Base-by-base conservation (phyloP, 2,329 filamentous ascomycete species). In the Diaporthe sp. region DNA sequence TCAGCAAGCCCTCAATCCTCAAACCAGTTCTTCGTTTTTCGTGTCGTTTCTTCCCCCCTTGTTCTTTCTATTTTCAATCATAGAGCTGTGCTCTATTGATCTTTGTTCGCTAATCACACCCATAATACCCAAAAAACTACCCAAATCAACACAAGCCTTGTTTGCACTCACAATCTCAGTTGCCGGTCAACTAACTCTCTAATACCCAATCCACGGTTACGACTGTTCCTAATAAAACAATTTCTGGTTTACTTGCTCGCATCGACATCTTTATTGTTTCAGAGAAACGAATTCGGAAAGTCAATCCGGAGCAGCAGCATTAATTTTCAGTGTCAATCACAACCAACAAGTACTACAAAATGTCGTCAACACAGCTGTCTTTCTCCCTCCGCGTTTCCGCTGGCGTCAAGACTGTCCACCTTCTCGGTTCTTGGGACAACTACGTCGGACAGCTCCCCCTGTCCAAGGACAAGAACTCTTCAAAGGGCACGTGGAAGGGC, bases 371-470 rank as follows among this genome's bases (percentile, higher is more conserved):
- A 87, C 96, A 98, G 88, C 93, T 98, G 81, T 96, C 95, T 84
- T 98, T 98, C 89, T 93, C 94, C 86, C 94, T 98, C 86, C 95
- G 96, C 89, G 97, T 97, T 85, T 98, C 96, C 83, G 92, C 95
- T 84, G 95, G 95, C 88, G 95, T 97, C 91, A 98, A 98, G 92
- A 96, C 96, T 83, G 96, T 98, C 84, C 96, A 98, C 85, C 91
- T 99, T 80, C 94, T 98, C 87, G 96, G 96, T 82, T 98, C 96
- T 80, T 99, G 96, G 96, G 97, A 99, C 89, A 94, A 94, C 90
- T 99, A 99, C 91, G 89, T 91, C 80, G 95, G 95, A 80, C 96
- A 98, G 87, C 94, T 98, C 81, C 96, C 96, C 74, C 94, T 98
- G 81, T 95, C 95, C 87, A 96, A 95, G 89, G 95, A 98, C 86